phyloP scores from a whole-genome alignment of 768 basidiomycete genomes.

The Tylopilus subfusipes region DNA sequence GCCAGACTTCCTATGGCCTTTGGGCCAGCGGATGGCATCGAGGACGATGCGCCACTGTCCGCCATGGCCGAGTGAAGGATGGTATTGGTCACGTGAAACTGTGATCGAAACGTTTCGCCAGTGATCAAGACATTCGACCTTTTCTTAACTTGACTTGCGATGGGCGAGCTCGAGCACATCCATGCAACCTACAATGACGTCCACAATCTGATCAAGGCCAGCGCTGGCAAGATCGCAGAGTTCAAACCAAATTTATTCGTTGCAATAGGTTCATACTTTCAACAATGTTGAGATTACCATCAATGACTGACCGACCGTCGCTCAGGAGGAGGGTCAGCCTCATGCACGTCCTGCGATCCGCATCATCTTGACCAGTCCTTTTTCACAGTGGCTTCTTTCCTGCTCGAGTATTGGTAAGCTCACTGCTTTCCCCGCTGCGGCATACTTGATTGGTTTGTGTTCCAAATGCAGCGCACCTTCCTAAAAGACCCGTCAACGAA shows the following conservation, averaged over 20 bases:
- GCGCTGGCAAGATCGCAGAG: conserved; percentile 64
- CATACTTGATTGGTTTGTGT: not conserved
- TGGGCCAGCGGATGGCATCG: conserved; percentile 28
- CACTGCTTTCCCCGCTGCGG: not conserved
- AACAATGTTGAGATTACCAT: not conserved
- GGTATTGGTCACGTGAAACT: conserved; percentile 18
- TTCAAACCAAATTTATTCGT: conserved; percentile 88
- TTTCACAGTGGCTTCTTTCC: conserved; percentile 85
- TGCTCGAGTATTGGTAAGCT: conserved; percentile 76
- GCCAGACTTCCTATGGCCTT: conserved; percentile 78
- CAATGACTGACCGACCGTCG: not conserved
- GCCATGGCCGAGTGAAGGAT: conserved; percentile 13
- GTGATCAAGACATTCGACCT: not conserved
- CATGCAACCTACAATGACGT: conserved; percentile 88
- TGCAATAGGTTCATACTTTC: conserved; percentile 62
- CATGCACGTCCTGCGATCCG: conserved; percentile 9
- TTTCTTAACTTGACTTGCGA: conserved; percentile 8
- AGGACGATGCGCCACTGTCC: conserved; percentile 8
- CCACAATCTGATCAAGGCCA: conserved; percentile 77
- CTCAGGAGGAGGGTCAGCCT: conserved; percentile 76
- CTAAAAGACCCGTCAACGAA: conserved; percentile 66
- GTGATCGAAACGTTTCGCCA: not conserved
- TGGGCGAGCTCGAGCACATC: conserved; percentile 53
- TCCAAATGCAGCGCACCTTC: conserved; percentile 66
- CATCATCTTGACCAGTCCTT: conserved; percentile 13